Conservation (phyloP, 1,139 yeast genomes). For the Taphrina flavorubra region DNA sequence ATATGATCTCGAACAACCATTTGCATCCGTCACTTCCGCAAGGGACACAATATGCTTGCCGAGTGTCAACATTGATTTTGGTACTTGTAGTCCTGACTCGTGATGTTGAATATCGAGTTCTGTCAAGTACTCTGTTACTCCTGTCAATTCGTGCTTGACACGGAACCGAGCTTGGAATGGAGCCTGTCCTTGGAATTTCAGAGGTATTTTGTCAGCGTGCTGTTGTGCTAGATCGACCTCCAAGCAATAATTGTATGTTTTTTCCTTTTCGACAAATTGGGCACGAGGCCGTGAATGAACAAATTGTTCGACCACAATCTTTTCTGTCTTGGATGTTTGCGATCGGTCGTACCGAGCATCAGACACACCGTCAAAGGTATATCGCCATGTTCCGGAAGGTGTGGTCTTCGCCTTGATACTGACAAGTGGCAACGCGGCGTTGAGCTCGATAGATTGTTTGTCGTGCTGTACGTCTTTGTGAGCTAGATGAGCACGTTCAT, state of each 20-base stretch:
- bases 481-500: conserved; percentile 53
- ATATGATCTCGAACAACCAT: conserved; percentile 61
- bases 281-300: conserved; percentile 69
- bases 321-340: conserved; percentile 55
- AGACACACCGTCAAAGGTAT: conserved; percentile 65
- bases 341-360: conserved; percentile 65
- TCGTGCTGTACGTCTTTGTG: conserved; percentile 53
- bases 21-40: conserved; percentile 65
- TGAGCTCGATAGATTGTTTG: conserved; percentile 53
- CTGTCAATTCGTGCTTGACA: conserved; percentile 62
- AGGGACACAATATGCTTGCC: conserved; percentile 67
- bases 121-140: conserved; percentile 55
- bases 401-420: conserved; percentile 54
- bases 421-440: conserved; percentile 61
- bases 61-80: conserved; percentile 57
- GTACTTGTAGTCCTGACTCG: conserved; percentile 51
- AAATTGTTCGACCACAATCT: conserved; percentile 62
- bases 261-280: conserved; percentile 58
- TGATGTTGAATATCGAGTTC: conserved; percentile 52
- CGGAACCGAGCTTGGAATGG: conserved; percentile 68
- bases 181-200: conserved; percentile 54
- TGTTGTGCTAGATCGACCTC: conserved; percentile 48
- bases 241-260: conserved; percentile 62
- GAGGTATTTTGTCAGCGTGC: conserved; percentile 58
- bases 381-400: conserved; percentile 64